Base-by-base conservation (phyloP, 257 asterid genomes). In the Salvia hispanica region DNA sequence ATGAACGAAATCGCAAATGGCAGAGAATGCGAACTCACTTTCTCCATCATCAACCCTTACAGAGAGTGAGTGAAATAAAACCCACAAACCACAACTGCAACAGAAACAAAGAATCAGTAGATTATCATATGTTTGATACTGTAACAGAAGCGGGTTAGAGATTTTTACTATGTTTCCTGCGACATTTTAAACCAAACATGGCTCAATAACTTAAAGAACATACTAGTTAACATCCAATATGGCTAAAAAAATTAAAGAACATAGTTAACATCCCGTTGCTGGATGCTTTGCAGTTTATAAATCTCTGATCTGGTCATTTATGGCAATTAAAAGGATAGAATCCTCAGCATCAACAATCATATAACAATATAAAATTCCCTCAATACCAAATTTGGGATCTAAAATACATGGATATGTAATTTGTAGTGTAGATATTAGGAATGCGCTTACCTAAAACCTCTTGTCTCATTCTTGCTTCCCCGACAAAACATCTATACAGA, bases 1-100 rank as follows among this genome's bases (percentile, higher is more conserved):
- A 65, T 83, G 86, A 65, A 94, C 74, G 67, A 86, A 94, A 78
- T 91, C 87, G 44, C 99, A 88, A 14, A 82, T 82, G 46, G 97
- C 63, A 43, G 79, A 79, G 70, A 91, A 94, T 37, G 93, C 96
- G 79, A 68, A 59, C 60, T 88, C 85, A 78, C 91, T 87, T 81
- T 91, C 97, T 75, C 83, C 93, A 69, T 91, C 96, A 12, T 78
- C 95, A 60, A 91, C 81, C 72, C 96, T 86, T 60, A 91, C 96
- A 12, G 98, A 89, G 40, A 94, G 96, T 0, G 98, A 88, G 74
- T 94, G 99, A 72, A 91, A 70, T 57, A 91, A 75, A 71, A 94
- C 84, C 98, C 99, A 94, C 79, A 94, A 78, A 21, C 99, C 98
- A 59, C 98, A 94, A 79, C 97, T 93, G 95, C 84, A 79, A 69